Conservation (phyloP, 208 protist genomes). For the Leishmania mexicana region DNA sequence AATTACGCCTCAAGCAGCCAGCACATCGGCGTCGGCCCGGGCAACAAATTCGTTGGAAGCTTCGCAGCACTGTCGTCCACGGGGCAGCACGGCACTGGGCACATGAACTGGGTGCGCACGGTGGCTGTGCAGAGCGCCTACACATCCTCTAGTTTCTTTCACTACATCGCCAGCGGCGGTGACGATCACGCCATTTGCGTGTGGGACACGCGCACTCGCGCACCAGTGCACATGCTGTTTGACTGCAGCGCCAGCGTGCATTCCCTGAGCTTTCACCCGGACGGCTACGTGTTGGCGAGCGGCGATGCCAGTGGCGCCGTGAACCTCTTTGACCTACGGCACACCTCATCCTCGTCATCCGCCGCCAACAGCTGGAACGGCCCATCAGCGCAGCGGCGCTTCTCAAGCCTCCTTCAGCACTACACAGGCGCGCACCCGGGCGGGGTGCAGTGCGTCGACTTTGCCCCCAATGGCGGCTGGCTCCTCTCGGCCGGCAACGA, state of each 20-base stretch:
- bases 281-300: constrained; percentile 80
- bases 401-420: constrained; percentile 75
- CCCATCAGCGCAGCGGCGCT: neutral
- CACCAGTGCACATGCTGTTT: constrained; percentile 62
- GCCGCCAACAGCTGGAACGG: neutral
- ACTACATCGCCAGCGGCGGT: constrained; percentile 77
- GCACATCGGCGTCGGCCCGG: constrained; percentile 1
- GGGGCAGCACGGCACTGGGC: constrained; percentile 26
- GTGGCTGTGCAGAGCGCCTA: constrained; percentile 52
- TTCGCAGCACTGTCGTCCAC: constrained; percentile 26
- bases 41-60: constrained; percentile 57
- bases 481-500: constrained; percentile 82
- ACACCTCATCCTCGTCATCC: constrained; percentile 11
- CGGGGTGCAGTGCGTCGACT: constrained; percentile 68
- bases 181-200: constrained; percentile 82
- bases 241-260: constrained; percentile 62
- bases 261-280: constrained; percentile 81
- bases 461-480: constrained; percentile 79
- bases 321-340: constrained; percentile 90
- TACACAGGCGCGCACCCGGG: constrained; percentile 75
- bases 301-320: constrained; percentile 67
- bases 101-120: constrained; percentile 88
- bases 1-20: constrained; percentile 19
- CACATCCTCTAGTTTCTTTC: constrained; percentile 22
- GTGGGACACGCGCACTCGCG: constrained; percentile 75